Evolutionary conservation across 192 early-diverging fungal genomes (phyloP).

Genomic region (Entomortierella lignicola): DNA sequence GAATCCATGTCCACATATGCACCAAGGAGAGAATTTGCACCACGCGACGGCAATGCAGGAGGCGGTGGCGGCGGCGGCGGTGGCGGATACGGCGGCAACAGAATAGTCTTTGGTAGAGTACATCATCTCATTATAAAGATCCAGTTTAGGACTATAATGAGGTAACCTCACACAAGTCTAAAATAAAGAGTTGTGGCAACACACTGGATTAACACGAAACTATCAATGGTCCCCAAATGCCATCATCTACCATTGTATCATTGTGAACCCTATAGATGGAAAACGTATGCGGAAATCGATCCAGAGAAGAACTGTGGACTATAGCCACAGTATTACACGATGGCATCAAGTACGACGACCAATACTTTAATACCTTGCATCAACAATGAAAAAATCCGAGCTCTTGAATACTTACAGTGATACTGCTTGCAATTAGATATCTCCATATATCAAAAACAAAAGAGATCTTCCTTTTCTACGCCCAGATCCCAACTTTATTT

Average conservation of each 20-base stretch:
- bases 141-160: no score
- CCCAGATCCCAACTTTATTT: conserved; percentile 79
- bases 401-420: conserved; percentile 42
- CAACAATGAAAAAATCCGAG: conserved; percentile 9
- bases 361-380: no score
- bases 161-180: not conserved
- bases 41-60: conserved; percentile 33
- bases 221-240: not conserved
- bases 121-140: not conserved
- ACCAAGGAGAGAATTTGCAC: conserved; percentile 36
- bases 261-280: conserved; percentile 63
- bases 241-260: not conserved
- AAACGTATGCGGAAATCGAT: conserved; percentile 90
- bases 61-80: conserved; percentile 29
- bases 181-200: conserved; percentile 8
- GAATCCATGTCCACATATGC: conserved; percentile 28
- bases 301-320: conserved; percentile 95
- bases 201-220: not conserved
- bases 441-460: conserved; percentile 59
- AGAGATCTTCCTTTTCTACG: conserved; percentile 68
- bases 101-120: conserved; percentile 54
- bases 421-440: conserved; percentile 29
- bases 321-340: conserved; percentile 83
- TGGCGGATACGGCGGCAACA: conserved; percentile 25
- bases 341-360: conserved; percentile 73